Conservation (phyloP, 192 early-diverging fungal genomes). For the Podila epicladia region DNA sequence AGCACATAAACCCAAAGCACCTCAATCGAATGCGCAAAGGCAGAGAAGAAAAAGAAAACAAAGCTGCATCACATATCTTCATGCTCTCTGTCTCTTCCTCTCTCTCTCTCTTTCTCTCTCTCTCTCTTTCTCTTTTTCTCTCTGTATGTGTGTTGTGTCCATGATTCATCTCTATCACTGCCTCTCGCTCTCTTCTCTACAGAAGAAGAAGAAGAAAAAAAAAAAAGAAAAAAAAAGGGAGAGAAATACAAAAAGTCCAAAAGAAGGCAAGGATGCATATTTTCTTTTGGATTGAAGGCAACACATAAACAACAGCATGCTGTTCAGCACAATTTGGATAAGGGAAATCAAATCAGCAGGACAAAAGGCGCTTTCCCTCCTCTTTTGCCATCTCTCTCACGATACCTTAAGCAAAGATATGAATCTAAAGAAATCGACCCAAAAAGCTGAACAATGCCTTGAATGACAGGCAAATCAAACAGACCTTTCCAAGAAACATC, state of each 20-base stretch:
- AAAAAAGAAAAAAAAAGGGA: too few relatives aligned
- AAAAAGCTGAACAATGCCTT: neutral
- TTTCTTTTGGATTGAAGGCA: neutral
- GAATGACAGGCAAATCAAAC: neutral
- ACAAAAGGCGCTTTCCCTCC: neutral
- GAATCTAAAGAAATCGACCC: neutral
- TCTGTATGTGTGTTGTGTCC: too few relatives aligned
- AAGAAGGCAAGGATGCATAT: too few relatives aligned
- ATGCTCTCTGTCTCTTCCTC: too few relatives aligned
- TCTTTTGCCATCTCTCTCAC: neutral
- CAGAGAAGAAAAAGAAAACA: neutral
- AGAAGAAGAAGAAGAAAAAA: too few relatives aligned
- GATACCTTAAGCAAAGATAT: neutral
- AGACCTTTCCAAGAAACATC: too few relatives aligned
- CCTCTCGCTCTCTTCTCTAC: neutral
- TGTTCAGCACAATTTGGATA: too few relatives aligned
- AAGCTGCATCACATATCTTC: neutral
- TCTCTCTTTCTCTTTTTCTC: neutral
- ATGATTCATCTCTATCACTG: neutral
- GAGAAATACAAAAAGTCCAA: too few relatives aligned
- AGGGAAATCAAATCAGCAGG: conserved; percentile 7
- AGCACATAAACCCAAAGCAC: too few relatives aligned
- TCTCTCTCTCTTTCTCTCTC: conserved; percentile 3
- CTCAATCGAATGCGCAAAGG: neutral
- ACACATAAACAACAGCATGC: neutral